Percentiles rank a stretch among this genome's conserved stretches.
Evolutionary conservation across 768 basidiomycete species (phyloP).

Genomic region (Pleurotus tuber-regium): DNA sequence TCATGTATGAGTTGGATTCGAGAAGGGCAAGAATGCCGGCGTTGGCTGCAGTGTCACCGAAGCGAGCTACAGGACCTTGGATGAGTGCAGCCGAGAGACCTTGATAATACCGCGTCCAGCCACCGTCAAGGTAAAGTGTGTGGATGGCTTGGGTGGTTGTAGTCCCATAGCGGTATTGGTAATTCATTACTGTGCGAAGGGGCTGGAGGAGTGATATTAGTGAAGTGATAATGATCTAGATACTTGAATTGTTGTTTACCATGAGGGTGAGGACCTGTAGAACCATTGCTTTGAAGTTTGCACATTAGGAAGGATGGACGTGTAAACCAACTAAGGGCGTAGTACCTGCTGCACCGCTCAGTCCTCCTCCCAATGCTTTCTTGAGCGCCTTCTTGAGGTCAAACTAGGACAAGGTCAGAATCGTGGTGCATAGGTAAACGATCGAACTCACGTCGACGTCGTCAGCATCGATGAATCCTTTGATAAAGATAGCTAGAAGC

Average conservation of each 20-base stretch:
- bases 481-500: constrained; percentile 53
- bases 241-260: constrained; percentile 32
- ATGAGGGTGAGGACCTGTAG: constrained; percentile 90
- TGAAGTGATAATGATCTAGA: background rate
- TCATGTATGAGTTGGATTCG: constrained; percentile 71
- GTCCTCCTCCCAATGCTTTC: constrained; percentile 84
- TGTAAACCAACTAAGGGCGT: constrained; percentile 13
- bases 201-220: constrained; percentile 44
- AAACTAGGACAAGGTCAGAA: constrained; percentile 50
- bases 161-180: constrained; percentile 89
- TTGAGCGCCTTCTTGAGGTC: constrained; percentile 76
- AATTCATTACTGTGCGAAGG: constrained; percentile 97
- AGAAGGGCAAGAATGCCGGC: constrained; percentile 87
- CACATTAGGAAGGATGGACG: background rate
- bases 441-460: constrained; percentile 52
- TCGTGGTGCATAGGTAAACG: background rate
- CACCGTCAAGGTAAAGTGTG: constrained; percentile 77
- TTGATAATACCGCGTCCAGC: constrained; percentile 82
- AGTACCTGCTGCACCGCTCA: constrained; percentile 84
- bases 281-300: constrained; percentile 71
- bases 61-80: constrained; percentile 81
- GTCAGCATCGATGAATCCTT: constrained; percentile 66
- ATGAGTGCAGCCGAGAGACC: constrained; percentile 84
- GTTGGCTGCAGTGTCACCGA: constrained; percentile 95
- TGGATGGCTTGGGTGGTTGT: constrained; percentile 59